phyloP scores from a whole-genome alignment of 78 protist species.

The Dictyostelium firmibasis region DNA sequence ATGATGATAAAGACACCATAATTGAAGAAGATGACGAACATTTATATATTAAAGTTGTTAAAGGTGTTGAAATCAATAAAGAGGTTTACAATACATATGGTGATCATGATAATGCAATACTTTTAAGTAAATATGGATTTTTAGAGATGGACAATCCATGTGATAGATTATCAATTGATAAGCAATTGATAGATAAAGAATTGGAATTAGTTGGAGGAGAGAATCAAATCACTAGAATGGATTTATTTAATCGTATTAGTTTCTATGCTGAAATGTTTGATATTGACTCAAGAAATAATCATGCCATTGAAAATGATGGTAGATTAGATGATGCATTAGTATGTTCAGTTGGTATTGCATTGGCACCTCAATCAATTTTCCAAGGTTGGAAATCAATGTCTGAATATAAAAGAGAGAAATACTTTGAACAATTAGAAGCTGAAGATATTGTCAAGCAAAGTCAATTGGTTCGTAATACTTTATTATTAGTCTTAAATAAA shows the following conservation, averaged over 20 bases:
- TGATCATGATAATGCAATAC: constrained; percentile 46
- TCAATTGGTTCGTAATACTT: neutral
- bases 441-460: constrained; percentile 16
- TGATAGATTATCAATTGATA: constrained; percentile 17
- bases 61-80: neutral
- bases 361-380: neutral
- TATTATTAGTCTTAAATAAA: constrained; percentile 3
- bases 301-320: constrained; percentile 21
- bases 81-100: constrained; percentile 79
- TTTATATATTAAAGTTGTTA: constrained; percentile 33
- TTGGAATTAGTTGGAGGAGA: neutral
- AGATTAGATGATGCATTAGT: constrained; percentile 49
- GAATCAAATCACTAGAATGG: neutral
- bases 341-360: constrained; percentile 6
- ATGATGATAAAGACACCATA: neutral
- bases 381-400: constrained; percentile 3
- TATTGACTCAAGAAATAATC: constrained; percentile 37
- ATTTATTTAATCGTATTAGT: constrained; percentile 5
- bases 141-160: constrained; percentile 76
- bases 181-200: neutral
- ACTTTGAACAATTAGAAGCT: constrained; percentile 36
- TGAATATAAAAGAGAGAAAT: neutral
- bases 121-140: constrained; percentile 67
- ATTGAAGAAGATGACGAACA: constrained; percentile 45
- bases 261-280: constrained; percentile 48